Percentiles rank a stretch among this genome's conserved stretches.
phyloP scores from a whole-genome alignment of 2,329 filamentous ascomycete genomes.

The Clathrospora elynae region DNA sequence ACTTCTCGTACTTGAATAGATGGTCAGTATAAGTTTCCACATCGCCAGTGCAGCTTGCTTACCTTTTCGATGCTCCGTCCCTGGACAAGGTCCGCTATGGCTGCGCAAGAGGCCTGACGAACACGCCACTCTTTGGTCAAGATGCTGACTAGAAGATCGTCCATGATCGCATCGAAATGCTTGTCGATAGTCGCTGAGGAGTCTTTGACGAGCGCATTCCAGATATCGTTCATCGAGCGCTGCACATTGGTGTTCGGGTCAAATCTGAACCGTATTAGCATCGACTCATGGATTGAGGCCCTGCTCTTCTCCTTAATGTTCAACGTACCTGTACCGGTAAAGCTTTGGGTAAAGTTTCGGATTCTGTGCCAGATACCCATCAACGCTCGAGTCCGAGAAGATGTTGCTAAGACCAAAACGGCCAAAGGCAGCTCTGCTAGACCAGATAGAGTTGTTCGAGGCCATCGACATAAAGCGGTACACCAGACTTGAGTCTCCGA shows the following conservation, averaged over 20 bases:
- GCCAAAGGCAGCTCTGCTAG: slow-evolving; percentile 93
- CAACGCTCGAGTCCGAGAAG: slow-evolving; percentile 77
- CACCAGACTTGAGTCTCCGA: slow-evolving; percentile 92
- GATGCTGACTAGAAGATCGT: slow-evolving; percentile 83
- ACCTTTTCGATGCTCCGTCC: slow-evolving; percentile 65
- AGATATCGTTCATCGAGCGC: slow-evolving; percentile 96
- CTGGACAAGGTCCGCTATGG: slow-evolving; percentile 84
- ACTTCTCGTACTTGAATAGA: slow-evolving; percentile 70
- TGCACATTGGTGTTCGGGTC: slow-evolving; percentile 94
- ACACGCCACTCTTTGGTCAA: slow-evolving; percentile 92
- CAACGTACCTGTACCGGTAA: slow-evolving; percentile 73
- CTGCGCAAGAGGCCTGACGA: slow-evolving; percentile 88
- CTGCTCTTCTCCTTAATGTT: neutral
- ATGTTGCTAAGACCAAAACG: slow-evolving; percentile 91
- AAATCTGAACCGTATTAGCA: slow-evolving; percentile 58
- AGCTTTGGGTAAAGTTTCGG: slow-evolving; percentile 95
- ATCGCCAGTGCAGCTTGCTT: slow-evolving; percentile 3
- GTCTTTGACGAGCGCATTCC: slow-evolving; percentile 94
- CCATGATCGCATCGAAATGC: slow-evolving; percentile 87
- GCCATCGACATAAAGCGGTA: slow-evolving; percentile 99
- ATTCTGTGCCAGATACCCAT: slow-evolving; percentile 74
- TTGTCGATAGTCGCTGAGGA: slow-evolving; percentile 74
- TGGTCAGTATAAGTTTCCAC: slow-evolving; percentile 4
- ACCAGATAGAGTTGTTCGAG: slow-evolving; percentile 95
- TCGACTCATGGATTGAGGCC: too few relatives aligned